Evolutionary conservation across 164 flowering plant genomes (phyloP), one percentile per base, ranked within the genome.

Genomic region (Santalum album): DNA sequence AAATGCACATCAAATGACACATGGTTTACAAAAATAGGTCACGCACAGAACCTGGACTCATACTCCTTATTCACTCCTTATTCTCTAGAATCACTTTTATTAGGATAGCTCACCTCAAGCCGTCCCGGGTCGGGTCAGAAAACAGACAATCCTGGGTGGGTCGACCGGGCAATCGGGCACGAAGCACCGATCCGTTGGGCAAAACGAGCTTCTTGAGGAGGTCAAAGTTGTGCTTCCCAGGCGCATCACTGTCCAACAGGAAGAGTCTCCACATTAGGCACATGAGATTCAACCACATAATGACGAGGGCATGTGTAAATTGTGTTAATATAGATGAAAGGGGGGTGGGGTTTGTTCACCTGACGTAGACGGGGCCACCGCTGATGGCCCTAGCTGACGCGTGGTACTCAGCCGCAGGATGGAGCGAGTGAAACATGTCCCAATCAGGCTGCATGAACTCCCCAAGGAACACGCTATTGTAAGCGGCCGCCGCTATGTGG

Each of bases 381-480:
- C 99, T 92, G 26, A 92, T 87, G 1, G 97, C 96, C 56, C 99
- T 69, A 9, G 99, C 99, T 0, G 99, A 87, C 1, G 82, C 99
- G 47, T 92, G 99, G 61, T 83, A 89, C 55, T 92, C 95, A 7
- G 87, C 99, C 0, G 96, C 97, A 0, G 88, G 84, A 61, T 89
- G 99, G 22, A 75, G 71, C 7, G 99, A 92, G 51, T 92, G 99
- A 67, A 94, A 94, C 99, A 94, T 94, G 67, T 94, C 99, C 98
- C 97, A 92, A 60, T 92, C 99, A 2, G 99, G 99, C 70, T 61
- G 78, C 99, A 92, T 89, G 50, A 89, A 63, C 61, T 92, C 99
- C 1, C 99, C 97, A 1, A 92, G 67, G 71, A 92, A 92, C 46
- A 87, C 66, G 54, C 88, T 85, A 68, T 92, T 92, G 73, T 89